Evolutionary conservation across 1,284 basidiomycete genomes (phyloP).

Genomic region (Exobasidium rhododendri): DNA sequence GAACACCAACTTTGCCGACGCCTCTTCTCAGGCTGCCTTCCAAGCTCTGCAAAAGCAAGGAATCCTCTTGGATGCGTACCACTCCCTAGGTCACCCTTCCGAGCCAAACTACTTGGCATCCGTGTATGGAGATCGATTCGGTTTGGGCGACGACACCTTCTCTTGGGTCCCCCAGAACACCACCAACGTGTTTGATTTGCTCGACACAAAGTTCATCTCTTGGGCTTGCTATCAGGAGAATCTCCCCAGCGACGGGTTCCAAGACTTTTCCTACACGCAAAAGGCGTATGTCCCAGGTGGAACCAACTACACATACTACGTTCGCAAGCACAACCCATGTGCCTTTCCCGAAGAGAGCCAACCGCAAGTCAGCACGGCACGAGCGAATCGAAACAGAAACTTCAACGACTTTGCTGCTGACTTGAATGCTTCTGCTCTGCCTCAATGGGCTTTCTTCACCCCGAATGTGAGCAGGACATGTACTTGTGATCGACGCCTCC

Average conservation of each 20-base stretch:
- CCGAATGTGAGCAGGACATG: conserved; percentile 66
- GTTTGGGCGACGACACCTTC: conserved; percentile 60
- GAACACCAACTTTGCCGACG: conserved; percentile 61
- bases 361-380: conserved; percentile 23
- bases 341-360: conserved; percentile 5
- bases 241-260: conserved; percentile 63
- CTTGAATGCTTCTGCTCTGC: conserved; percentile 59
- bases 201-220: conserved; percentile 61
- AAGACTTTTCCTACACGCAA: conserved; percentile 57
- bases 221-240: conserved; percentile 59
- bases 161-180: conserved; percentile 57
- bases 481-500: too few relatives aligned
- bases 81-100: conserved; percentile 62
- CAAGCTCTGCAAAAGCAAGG: conserved; percentile 58
- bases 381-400: conserved; percentile 63
- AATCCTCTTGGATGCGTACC: conserved; percentile 61
- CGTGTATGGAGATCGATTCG: conserved; percentile 64
- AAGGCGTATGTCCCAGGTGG: conserved; percentile 57
- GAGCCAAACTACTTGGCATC: conserved; percentile 62
- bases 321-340: conserved; percentile 59
- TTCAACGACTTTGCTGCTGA: conserved; percentile 63
- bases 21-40: conserved; percentile 57
- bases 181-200: conserved; percentile 65
- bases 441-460: conserved; percentile 67
- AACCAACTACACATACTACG: conserved; percentile 60